Evolutionary conservation across 2,329 filamentous ascomycete genomes (phyloP).

Genomic region (Malbranchea cinnamomea): DNA sequence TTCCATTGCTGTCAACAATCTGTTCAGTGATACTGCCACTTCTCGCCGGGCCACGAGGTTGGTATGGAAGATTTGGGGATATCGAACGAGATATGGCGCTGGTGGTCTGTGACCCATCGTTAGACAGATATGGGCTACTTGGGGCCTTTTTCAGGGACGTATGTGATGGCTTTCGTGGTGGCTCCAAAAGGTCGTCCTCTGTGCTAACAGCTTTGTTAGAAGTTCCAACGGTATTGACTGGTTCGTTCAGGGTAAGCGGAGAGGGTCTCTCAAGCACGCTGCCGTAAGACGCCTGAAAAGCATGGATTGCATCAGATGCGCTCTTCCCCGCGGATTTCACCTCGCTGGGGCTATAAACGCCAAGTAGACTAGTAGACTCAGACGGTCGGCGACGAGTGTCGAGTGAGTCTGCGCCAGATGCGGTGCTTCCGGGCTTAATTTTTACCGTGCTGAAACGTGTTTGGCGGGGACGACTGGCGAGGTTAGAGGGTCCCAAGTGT

Average conservation of each 20-base stretch:
- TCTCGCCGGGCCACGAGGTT: constrained; percentile 39
- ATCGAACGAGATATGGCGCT: constrained; percentile 14
- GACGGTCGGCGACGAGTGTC: constrained; percentile 17
- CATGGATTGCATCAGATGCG: constrained; percentile 51
- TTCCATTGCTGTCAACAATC: constrained; percentile 56
- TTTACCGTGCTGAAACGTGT: constrained; percentile 50
- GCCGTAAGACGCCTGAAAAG: constrained; percentile 42
- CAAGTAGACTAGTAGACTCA: constrained; percentile 27
- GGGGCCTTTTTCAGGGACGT: background rate
- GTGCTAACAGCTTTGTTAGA: background rate
- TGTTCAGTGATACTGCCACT: constrained; percentile 70
- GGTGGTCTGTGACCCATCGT: background rate
- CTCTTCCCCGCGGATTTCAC: constrained; percentile 39
- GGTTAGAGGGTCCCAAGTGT: constrained; percentile 49
- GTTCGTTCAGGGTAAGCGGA: constrained; percentile 11
- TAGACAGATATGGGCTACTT: background rate
- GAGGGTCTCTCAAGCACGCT: constrained; percentile 20
- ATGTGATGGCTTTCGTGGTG: background rate
- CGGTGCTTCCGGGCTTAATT: constrained; percentile 43
- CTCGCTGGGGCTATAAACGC: constrained; percentile 39
- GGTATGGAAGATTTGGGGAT: constrained; percentile 18
- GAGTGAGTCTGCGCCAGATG: constrained; percentile 8
- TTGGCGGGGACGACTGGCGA: constrained; percentile 42
- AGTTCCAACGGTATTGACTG: constrained; percentile 6
- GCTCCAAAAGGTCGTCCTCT: constrained; percentile 1